Evolutionary conservation across 805 yeast genomes (phyloP).

Genomic region (Pichia cephalocereana): DNA sequence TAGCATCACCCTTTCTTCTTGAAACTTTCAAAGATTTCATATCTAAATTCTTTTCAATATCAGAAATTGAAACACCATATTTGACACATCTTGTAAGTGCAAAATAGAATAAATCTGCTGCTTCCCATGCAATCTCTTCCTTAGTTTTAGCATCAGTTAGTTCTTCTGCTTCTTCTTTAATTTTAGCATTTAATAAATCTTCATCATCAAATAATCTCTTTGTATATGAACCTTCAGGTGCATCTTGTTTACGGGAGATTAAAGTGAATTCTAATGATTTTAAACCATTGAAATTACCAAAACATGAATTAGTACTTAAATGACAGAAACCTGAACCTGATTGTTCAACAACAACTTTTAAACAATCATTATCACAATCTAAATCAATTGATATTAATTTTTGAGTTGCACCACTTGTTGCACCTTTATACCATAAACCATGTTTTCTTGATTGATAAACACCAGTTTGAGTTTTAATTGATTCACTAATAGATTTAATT

Average conservation of each 20-base stretch:
- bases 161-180: conserved; percentile 95
- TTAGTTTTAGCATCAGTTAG: conserved; percentile 69
- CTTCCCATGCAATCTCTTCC: conserved; percentile 85
- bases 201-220: conserved; percentile 77
- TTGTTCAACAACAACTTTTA: conserved; percentile 81
- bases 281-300: conserved; percentile 63
- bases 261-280: conserved; percentile 60
- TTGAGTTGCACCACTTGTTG: conserved; percentile 95
- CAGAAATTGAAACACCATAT: conserved; percentile 69
- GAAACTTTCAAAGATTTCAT: conserved; percentile 78
- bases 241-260: conserved; percentile 47
- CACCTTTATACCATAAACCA: conserved; percentile 95
- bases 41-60: conserved; percentile 78
- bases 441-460: conserved; percentile 90
- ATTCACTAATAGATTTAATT: conserved; percentile 66
- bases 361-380: conserved; percentile 91
- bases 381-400: conserved; percentile 51
- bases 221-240: conserved; percentile 95
- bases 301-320: conserved; percentile 71
- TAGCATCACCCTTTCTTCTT: conserved; percentile 94
- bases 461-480: conserved; percentile 74
- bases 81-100: conserved; percentile 47
- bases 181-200: conserved; percentile 69
- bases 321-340: conserved; percentile 90
- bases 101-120: conserved; percentile 75